Evolutionary conservation across 805 yeast species (phyloP).

Genomic region (Wickerhamiella sergipiensis): DNA sequence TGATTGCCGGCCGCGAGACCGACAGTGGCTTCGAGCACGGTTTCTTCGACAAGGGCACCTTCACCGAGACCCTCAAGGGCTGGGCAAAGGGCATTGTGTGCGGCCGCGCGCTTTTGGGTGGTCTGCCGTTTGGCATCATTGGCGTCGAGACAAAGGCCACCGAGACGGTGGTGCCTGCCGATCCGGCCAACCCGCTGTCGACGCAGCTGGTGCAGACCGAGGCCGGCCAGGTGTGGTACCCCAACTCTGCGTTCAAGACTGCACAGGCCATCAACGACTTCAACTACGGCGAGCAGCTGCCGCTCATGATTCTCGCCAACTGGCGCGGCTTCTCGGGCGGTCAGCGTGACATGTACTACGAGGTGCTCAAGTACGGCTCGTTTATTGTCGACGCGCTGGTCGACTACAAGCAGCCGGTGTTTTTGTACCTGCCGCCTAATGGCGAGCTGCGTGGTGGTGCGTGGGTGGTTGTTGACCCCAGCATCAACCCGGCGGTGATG

Average conservation of each 20-base stretch:
- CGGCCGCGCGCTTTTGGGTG: constrained; percentile 97
- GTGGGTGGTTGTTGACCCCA: constrained; percentile 99
- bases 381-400: constrained; percentile 94
- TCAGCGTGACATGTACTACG: constrained; percentile 98
- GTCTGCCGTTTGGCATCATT: constrained; percentile 96
- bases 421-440: constrained; percentile 93
- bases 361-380: constrained; percentile 92
- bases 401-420: constrained; percentile 90
- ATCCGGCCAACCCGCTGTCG: constrained; percentile 95
- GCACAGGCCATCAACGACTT: constrained; percentile 97
- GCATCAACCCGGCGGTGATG: constrained; percentile 94
- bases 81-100: constrained; percentile 99
- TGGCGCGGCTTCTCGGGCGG: constrained; percentile 99
- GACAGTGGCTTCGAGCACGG: constrained; percentile 73
- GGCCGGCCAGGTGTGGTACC: constrained; percentile 99
- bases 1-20: constrained; percentile 72
- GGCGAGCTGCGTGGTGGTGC: constrained; percentile 99
- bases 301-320: constrained; percentile 93
- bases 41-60: constrained; percentile 81
- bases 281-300: constrained; percentile 95
- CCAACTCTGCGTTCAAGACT: constrained; percentile 97
- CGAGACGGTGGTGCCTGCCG: constrained; percentile 90
- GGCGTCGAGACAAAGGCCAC: constrained; percentile 87
- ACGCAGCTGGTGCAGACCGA: constrained; percentile 79
- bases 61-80: constrained; percentile 91